Conservation (phyloP, 192 early-diverging fungal species). For the Oehlia diaphana region DNA sequence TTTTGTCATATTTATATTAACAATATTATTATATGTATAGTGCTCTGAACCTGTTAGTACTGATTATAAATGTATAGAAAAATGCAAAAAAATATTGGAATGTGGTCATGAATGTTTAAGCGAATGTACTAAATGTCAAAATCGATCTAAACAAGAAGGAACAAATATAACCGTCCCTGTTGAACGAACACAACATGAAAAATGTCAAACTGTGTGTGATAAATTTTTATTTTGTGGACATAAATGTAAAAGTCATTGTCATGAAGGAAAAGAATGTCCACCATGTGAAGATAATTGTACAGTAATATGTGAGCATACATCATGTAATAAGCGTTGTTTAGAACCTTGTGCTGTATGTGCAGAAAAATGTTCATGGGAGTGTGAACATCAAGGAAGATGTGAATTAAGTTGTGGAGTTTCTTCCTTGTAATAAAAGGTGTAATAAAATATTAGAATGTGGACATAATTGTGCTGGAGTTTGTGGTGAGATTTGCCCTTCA, state of each 20-base stretch:
- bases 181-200: constrained; percentile 12
- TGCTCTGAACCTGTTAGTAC: constrained; percentile 27
- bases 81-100: constrained; percentile 29
- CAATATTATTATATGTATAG: not conserved
- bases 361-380: constrained; percentile 51
- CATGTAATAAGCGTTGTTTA: constrained; percentile 41
- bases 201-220: constrained; percentile 16
- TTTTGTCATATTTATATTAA: not conserved
- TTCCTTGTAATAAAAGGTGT: constrained; percentile 59
- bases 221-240: constrained; percentile 37
- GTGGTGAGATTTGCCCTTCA: constrained; percentile 45
- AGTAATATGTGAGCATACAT: constrained; percentile 40
- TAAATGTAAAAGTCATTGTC: constrained; percentile 14
- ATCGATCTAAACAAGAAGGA: not conserved
- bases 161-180: not conserved
- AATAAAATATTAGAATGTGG: constrained; percentile 45
- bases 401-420: constrained; percentile 53
- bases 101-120: constrained; percentile 47
- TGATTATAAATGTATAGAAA: constrained; percentile 23
- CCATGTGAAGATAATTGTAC: constrained; percentile 43
- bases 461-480: constrained; percentile 51
- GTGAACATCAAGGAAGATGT: constrained; percentile 51
- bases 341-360: constrained; percentile 47
- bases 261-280: constrained; percentile 22
- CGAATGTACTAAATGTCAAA: constrained; percentile 43